Evolutionary conservation across 108 stramenopile species (phyloP).

Genomic region (Nitzschia putrida): DNA sequence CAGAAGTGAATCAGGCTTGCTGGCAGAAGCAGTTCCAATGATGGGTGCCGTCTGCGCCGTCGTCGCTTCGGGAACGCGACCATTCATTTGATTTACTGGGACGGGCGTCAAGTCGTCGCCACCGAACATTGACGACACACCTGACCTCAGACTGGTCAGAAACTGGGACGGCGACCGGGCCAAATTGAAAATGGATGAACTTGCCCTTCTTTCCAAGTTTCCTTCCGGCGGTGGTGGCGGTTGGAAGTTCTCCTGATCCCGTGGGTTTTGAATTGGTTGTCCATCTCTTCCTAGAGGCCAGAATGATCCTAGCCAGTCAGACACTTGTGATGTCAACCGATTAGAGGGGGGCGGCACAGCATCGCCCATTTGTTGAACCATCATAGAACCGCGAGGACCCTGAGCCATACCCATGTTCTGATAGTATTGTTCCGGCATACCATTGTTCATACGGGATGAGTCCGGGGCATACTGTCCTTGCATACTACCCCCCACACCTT

Average conservation of each 20-base stretch:
- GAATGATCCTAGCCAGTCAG: slow-evolving; percentile 55
- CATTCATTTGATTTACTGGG: neutral
- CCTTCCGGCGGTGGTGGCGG: slow-evolving; percentile 11
- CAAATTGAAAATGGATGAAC: slow-evolving; percentile 32
- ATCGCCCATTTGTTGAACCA: neutral
- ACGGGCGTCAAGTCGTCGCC: slow-evolving; percentile 11
- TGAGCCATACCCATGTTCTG: neutral
- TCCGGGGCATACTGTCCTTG: neutral
- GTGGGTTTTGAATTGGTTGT: slow-evolving; percentile 8
- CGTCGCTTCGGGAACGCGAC: neutral
- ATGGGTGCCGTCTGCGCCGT: neutral
- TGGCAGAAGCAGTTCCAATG: neutral
- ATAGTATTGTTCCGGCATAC: neutral
- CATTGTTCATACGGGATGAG: neutral
- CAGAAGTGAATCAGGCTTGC: slow-evolving; percentile 21
- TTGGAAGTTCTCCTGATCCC: neutral
- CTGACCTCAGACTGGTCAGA: slow-evolving; percentile 27
- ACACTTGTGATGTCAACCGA: slow-evolving; percentile 42
- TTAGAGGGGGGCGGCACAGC: slow-evolving; percentile 25
- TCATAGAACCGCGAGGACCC: neutral
- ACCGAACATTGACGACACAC: slow-evolving; percentile 24
- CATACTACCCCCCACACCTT: neutral
- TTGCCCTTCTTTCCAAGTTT: slow-evolving; percentile 22
- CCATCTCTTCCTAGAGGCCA: slow-evolving; percentile 24
- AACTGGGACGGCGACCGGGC: slow-evolving; percentile 34